Evolutionary conservation across 345 rosid species (phyloP).

Genomic region (Iberis pinnata): DNA sequence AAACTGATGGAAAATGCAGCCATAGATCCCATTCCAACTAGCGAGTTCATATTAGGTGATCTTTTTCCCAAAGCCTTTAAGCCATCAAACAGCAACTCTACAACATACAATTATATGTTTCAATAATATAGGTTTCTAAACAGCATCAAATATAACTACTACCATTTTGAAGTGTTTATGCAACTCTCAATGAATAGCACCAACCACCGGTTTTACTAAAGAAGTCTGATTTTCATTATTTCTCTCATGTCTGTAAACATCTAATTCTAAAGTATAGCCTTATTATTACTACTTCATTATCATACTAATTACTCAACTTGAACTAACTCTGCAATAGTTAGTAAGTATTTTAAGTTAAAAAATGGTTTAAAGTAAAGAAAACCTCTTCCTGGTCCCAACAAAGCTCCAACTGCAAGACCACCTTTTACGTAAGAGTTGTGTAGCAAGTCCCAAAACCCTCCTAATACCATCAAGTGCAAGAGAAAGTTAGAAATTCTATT

Average conservation of each 20-base stretch:
- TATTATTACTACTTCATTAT: too few species aligned
- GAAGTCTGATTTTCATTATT: too few species aligned
- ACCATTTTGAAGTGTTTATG: conserved; percentile 1
- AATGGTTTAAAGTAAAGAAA: conserved; percentile 11
- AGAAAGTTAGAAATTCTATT: conserved; percentile 8
- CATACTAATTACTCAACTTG: neutral
- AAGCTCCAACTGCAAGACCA: conserved; percentile 69
- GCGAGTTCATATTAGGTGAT: conserved; percentile 94
- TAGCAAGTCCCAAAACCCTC: conserved; percentile 61
- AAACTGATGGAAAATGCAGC: conserved; percentile 79
- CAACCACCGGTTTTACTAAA: conserved; percentile 1
- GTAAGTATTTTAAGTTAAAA: neutral
- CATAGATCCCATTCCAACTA: conserved; percentile 81
- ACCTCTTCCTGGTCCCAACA: conserved; percentile 98
- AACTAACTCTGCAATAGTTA: too few species aligned
- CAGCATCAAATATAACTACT: conserved; percentile 10
- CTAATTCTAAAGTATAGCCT: neutral
- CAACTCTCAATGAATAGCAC: conserved; percentile 4
- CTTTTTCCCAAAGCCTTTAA: conserved; percentile 69
- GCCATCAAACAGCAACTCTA: conserved; percentile 81
- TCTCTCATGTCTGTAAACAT: too few species aligned
- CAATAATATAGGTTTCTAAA: conserved; percentile 14
- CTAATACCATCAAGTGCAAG: conserved; percentile 35
- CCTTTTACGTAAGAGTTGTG: conserved; percentile 84
- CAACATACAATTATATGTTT: conserved; percentile 17